A percentile compares a stretch with the other conserved stretches of the same genome.
These are phyloP conservation scores for Trypanosoma theileri DNA, from an alignment of 208 protist genomes.

Conservation along the genomic window DNA sequence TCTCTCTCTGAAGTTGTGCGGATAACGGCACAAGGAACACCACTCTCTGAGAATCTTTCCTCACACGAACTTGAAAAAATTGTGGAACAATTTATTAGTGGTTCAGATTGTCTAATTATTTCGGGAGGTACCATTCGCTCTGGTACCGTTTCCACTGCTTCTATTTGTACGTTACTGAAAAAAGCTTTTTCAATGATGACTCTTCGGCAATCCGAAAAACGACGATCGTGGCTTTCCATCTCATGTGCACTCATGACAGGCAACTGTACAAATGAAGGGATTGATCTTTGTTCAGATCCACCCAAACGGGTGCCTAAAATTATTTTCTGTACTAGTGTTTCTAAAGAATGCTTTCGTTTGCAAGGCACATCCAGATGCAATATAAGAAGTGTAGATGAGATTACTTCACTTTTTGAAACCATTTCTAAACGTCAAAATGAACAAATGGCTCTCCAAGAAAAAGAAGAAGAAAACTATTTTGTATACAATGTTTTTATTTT, in stretches of 20 bases:
- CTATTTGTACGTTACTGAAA: neutral
- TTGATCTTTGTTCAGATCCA: neutral
- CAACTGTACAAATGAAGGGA: neutral
- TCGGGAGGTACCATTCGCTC: neutral
- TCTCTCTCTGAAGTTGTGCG: neutral
- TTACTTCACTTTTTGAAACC: neutral
- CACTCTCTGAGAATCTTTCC: neutral
- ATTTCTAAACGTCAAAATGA: neutral
- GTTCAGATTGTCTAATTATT: neutral
- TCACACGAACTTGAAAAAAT: neutral
- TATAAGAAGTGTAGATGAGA: neutral
- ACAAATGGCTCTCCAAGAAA: neutral
- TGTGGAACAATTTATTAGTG: neutral
- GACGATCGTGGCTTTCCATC: neutral
- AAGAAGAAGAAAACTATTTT: slow-evolving; percentile 1
- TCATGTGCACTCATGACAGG: neutral
- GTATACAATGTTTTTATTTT: neutral
- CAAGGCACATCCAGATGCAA: neutral
- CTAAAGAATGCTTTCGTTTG: neutral
- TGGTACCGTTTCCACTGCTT: neutral
- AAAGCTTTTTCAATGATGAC: neutral
- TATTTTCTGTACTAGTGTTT: neutral
- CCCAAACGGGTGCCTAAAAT: neutral
- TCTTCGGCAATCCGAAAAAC: neutral
- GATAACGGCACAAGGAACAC: neutral